Evolutionary conservation across 805 yeast genomes (phyloP).

Genomic region (Wickerhamomyces strasburgensis): DNA sequence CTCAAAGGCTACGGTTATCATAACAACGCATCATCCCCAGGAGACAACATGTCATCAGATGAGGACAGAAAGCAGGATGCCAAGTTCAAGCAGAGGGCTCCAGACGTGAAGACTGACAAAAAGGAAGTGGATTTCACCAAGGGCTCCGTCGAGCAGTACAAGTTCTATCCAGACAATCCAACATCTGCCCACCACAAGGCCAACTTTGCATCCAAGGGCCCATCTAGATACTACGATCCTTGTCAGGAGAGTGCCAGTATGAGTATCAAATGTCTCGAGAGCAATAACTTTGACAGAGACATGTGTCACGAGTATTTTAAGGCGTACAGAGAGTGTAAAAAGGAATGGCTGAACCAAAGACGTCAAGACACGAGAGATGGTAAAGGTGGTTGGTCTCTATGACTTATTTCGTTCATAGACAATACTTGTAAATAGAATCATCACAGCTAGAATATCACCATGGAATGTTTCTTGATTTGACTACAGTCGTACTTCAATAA

Average conservation of each 20-base stretch:
- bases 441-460: too few species aligned
- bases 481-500: too few species aligned
- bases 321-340: constrained; percentile 90
- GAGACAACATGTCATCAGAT: constrained; percentile 6
- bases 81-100: constrained; percentile 18
- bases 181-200: constrained; percentile 62
- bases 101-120: constrained; percentile 24
- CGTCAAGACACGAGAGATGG: constrained; percentile 28
- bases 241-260: constrained; percentile 86
- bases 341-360: constrained; percentile 55
- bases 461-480: too few species aligned
- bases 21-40: too few species aligned
- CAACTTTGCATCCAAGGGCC: constrained; percentile 66
- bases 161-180: constrained; percentile 87
- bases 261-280: constrained; percentile 77
- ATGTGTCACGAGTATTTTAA: constrained; percentile 78
- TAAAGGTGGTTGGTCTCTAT: constrained; percentile 22
- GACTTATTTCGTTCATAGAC: neutral
- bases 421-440: too few species aligned
- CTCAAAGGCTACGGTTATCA: too few species aligned
- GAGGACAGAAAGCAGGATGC: constrained; percentile 16
- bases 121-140: constrained; percentile 48
- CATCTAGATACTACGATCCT: constrained; percentile 87
- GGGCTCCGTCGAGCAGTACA: constrained; percentile 48
- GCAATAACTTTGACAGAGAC: constrained; percentile 66